These are phyloP conservation scores for Gaillardinia entomophila DNA, from an alignment of 805 yeast genomes.

Conservation along the genomic window DNA sequence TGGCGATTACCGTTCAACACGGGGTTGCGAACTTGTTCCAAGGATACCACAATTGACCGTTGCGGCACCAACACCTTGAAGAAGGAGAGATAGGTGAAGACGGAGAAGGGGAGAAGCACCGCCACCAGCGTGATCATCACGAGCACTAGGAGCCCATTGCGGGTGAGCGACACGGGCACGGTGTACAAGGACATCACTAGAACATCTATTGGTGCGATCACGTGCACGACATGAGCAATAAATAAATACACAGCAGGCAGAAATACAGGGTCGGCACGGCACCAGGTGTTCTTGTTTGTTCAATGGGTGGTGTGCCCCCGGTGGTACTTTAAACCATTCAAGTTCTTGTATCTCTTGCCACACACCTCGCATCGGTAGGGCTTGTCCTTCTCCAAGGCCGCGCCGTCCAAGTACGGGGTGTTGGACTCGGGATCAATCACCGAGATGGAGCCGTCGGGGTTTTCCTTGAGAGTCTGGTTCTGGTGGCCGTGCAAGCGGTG, in stretches of 20 bases:
- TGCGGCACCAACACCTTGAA: conserved; percentile 29
- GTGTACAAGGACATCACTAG: neutral
- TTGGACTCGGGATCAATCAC: conserved; percentile 89
- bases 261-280: too few relatives aligned
- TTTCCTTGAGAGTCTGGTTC: conserved; percentile 84
- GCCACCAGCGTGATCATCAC: conserved; percentile 13
- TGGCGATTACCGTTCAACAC: conserved; percentile 10
- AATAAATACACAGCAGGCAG: neutral
- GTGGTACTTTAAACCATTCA: conserved; percentile 94
- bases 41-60: conserved; percentile 10
- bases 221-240: neutral
- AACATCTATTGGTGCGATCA: neutral
- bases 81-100: conserved; percentile 29
- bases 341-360: conserved; percentile 92
- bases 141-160: conserved; percentile 1
- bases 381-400: conserved; percentile 94
- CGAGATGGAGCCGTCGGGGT: conserved; percentile 88
- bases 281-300: conserved; percentile 1
- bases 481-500: conserved; percentile 96
- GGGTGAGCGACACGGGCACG: neutral
- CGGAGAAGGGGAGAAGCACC: conserved; percentile 29
- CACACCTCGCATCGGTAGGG: conserved; percentile 98
- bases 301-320: conserved; percentile 97
- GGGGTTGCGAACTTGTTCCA: conserved; percentile 10
- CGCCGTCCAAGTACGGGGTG: conserved; percentile 87